Evolutionary conservation across 2,329 filamentous ascomycete species (phyloP), one percentile per base, ranked within the genome.

Genomic region (Paraphoma chrysanthemicola): DNA sequence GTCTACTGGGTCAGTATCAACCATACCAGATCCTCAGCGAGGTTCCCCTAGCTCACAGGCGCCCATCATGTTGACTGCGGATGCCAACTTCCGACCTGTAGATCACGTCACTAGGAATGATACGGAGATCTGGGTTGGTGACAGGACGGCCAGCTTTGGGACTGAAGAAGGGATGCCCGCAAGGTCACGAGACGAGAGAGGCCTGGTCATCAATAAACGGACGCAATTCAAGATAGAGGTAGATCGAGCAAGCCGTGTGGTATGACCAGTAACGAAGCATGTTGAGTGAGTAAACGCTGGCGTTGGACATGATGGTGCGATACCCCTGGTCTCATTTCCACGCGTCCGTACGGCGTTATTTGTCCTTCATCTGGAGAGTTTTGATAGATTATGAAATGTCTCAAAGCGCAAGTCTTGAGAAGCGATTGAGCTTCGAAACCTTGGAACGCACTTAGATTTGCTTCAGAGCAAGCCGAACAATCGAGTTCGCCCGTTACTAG

Each of bases 181-280:
- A 44, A 44, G 60, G 57, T 44, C 56, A 56, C 5, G 63, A 62
- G 36, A 69, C 51, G 49, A 51, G 16, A 23, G 49, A 39, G 59
- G 59, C 23, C 38, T 71, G 52, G 65, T 73, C 14, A 73, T 75
- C 39, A 66, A 60, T 17, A 74, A 74, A 51, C 68, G 63, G 50
- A 71, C 67, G n/a, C 69, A 70, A 9, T 62, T 75, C 36, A 70
- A 58, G 48, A 62, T 75, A 6, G 69, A 75, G 49, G 60, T 62
- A 10, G 68, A 68, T 55, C 55, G 60, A 3, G 68, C 59, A 14
- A 69, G 63, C 53, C 59, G 51, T 39, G 39, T 55, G 28, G 43
- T 41, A 28, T 61, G 49, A 51, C 23, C 16, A 3, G 9, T 14
- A 10, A 14, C 33, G 33, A 39, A 29, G 17, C 17, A 42, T n/a